Evolutionary conservation across 208 protist genomes (phyloP).

Genomic region (Angomonas deanei): DNA sequence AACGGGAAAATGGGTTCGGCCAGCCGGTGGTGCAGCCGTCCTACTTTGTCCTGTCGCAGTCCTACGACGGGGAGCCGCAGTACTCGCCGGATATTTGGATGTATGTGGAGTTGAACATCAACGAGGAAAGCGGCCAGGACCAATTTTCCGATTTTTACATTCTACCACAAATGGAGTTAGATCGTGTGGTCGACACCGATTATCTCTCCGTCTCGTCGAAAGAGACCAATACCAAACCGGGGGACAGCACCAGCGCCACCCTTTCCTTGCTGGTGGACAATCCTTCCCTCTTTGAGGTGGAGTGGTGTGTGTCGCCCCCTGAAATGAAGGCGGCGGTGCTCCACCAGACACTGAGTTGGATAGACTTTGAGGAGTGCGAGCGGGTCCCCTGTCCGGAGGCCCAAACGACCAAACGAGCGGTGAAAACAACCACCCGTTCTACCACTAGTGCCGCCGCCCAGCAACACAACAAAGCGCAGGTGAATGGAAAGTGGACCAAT

Average conservation of each 20-base stretch:
- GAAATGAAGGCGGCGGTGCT: conserved; percentile 47
- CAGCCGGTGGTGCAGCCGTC: background rate
- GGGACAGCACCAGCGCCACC: conserved; percentile 1
- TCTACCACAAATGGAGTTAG: conserved; percentile 34
- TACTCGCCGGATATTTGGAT: conserved; percentile 55
- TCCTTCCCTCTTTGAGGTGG: conserved; percentile 19
- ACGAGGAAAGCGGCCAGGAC: background rate
- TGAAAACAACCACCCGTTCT: too few species aligned
- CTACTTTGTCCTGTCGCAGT: conserved; percentile 45
- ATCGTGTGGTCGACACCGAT: background rate
- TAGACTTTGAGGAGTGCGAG: conserved; percentile 34
- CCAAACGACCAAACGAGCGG: background rate
- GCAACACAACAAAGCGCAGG: too few species aligned
- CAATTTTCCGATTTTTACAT: conserved; percentile 29
- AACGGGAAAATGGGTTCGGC: conserved; percentile 9
- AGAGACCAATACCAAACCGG: background rate
- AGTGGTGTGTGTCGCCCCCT: conserved; percentile 23
- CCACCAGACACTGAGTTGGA: conserved; percentile 32
- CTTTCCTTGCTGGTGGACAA: conserved; percentile 39
- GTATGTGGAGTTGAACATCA: conserved; percentile 49
- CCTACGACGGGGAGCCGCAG: conserved; percentile 43
- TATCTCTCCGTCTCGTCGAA: background rate
- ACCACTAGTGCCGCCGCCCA: too few species aligned
- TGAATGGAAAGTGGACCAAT: conserved; percentile 1
- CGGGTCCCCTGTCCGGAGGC: too few species aligned